Evolutionary conservation across 345 rosid genomes (phyloP).

Genomic region (Geranium brycei): DNA sequence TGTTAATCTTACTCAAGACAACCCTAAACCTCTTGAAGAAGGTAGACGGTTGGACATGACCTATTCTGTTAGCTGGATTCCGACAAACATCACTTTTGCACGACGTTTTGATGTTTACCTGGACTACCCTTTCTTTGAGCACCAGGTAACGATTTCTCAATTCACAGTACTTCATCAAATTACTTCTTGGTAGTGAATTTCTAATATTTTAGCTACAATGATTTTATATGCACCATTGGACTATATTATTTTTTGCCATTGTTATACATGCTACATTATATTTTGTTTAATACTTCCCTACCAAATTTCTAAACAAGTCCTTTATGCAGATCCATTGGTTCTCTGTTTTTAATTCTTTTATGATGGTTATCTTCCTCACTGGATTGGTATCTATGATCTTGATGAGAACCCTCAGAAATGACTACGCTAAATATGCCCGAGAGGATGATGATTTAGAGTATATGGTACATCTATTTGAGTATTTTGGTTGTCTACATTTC

Average conservation of each 20-base stretch:
- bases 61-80: slow-evolving; percentile 67
- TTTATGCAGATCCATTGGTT: slow-evolving; percentile 83
- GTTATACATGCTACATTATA: background rate
- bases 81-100: slow-evolving; percentile 59
- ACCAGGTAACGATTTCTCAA: slow-evolving; percentile 12
- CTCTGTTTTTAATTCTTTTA: slow-evolving; percentile 89
- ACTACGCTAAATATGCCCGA: slow-evolving; percentile 74
- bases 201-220: background rate
- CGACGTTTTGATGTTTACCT: slow-evolving; percentile 86
- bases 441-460: slow-evolving; percentile 91
- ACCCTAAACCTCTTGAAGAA: slow-evolving; percentile 56
- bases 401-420: slow-evolving; percentile 38
- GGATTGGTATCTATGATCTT: slow-evolving; percentile 95
- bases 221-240: too few species aligned
- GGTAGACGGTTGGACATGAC: slow-evolving; percentile 58
- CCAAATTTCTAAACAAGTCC: too few species aligned
- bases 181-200: too few species aligned
- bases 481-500: slow-evolving; percentile 8
- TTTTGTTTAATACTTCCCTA: slow-evolving; percentile 1
- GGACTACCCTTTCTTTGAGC: slow-evolving; percentile 21
- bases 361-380: slow-evolving; percentile 96
- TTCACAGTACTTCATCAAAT: too few species aligned
- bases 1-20: slow-evolving; percentile 72
- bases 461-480: slow-evolving; percentile 36
- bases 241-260: too few species aligned